These are phyloP conservation scores for Rhodotorula sp. DNA, from an alignment of 1,284 basidiomycete species.

Conservation along the genomic window DNA sequence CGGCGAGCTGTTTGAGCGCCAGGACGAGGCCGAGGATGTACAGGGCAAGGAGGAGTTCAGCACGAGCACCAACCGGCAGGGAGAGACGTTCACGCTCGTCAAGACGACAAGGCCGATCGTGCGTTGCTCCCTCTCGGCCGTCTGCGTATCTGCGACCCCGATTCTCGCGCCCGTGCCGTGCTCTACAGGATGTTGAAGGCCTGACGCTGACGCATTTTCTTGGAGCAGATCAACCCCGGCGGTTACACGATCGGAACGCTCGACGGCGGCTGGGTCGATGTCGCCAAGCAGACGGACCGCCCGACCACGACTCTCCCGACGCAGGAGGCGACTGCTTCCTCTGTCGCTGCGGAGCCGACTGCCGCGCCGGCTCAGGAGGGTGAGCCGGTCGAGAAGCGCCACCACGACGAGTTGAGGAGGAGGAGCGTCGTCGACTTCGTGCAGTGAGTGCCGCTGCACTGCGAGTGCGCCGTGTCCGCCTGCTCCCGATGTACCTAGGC, in stretches of 20 bases:
- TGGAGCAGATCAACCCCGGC: constrained; percentile 23
- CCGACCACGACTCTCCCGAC: background rate
- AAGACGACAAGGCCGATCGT: constrained; percentile 41
- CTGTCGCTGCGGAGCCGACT: background rate
- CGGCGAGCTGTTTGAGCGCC: constrained; percentile 9
- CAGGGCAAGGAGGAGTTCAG: constrained; percentile 13
- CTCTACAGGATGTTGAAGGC: no score
- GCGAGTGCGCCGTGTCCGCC: no score
- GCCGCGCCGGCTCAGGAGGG: background rate
- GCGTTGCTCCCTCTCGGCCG: background rate
- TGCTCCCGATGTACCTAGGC: no score
- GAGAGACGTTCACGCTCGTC: constrained; percentile 20
- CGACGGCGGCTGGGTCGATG: constrained; percentile 32
- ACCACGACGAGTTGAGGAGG: constrained; percentile 27
- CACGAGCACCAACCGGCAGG: constrained; percentile 17
- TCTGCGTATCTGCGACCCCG: background rate
- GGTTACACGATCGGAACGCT: constrained; percentile 36
- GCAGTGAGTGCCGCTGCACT: no score
- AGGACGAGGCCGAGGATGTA: no score
- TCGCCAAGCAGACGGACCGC: constrained; percentile 19
- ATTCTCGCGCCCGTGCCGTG: no score
- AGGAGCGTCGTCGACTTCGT: background rate
- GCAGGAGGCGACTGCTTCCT: background rate
- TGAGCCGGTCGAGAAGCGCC: background rate
- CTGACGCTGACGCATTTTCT: no score